These are phyloP conservation scores for Cruciata laevipes DNA, from an alignment of 257 asterid genomes.

Conservation along the genomic window DNA sequence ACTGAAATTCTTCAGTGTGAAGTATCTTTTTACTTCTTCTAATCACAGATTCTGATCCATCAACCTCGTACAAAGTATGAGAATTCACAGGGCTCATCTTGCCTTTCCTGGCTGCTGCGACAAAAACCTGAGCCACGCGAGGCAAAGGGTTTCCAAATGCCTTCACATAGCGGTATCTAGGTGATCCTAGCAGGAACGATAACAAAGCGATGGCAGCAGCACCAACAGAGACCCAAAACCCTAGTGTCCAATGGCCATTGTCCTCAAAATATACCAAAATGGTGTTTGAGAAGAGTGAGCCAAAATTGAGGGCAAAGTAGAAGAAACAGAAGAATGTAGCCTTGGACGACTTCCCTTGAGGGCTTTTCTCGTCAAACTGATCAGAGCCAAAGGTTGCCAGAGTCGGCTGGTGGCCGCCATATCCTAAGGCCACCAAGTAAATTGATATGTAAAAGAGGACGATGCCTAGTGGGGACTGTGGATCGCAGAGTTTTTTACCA, in stretches of 20 bases:
- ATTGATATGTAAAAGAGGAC: constrained; percentile 50
- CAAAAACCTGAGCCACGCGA: constrained; percentile 54
- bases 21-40: constrained; percentile 60
- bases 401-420: constrained; percentile 86
- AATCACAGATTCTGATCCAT: constrained; percentile 43
- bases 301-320: constrained; percentile 64
- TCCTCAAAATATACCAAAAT: constrained; percentile 65
- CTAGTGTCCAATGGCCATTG: constrained; percentile 58
- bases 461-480: constrained; percentile 19
- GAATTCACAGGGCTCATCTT: constrained; percentile 9
- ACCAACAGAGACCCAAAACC: constrained; percentile 56
- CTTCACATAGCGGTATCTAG: constrained; percentile 36
- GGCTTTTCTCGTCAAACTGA: constrained; percentile 46
- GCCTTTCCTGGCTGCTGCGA: constrained; percentile 41
- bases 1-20: constrained; percentile 50
- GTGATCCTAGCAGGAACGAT: constrained; percentile 37
- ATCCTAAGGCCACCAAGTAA: constrained; percentile 68
- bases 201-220: constrained; percentile 40
- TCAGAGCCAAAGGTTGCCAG: constrained; percentile 77
- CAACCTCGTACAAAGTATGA: constrained; percentile 38
- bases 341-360: constrained; percentile 26
- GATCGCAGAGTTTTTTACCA: constrained; percentile 23
- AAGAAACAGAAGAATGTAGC: constrained; percentile 52
- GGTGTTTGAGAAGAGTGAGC: constrained; percentile 68
- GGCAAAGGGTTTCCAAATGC: constrained; percentile 67